Evolutionary conservation across 106 monocot genomes (phyloP).

Genomic region (Phalaenopsis aphrodite): DNA sequence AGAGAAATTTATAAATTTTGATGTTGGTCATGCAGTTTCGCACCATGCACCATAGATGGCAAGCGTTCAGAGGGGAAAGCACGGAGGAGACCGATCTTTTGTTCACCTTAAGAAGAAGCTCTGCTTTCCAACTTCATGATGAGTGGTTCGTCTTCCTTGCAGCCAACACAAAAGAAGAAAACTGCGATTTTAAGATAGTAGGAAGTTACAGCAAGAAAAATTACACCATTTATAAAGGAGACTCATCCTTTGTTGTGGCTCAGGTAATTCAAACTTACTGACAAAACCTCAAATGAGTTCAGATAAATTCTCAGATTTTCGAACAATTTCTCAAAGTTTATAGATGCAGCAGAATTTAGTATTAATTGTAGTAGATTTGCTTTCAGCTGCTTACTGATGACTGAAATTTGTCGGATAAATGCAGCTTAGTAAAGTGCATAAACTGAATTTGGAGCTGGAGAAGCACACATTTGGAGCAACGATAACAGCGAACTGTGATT

Average conservation of each 20-base stretch:
- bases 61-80: conserved; percentile 1
- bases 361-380: too few relatives aligned
- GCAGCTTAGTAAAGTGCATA: background rate
- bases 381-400: too few relatives aligned
- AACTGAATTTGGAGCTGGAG: background rate
- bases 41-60: background rate
- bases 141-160: conserved; percentile 8
- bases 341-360: too few relatives aligned
- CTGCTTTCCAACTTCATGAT: background rate
- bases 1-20: too few relatives aligned
- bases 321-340: too few relatives aligned
- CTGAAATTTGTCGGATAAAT: background rate
- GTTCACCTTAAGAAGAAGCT: background rate
- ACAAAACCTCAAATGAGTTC: too few relatives aligned
- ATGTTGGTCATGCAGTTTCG: background rate
- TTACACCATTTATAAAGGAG: conserved; percentile 5
- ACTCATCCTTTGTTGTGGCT: conserved; percentile 2
- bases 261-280: conserved; percentile 3
- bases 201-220: conserved; percentile 12
- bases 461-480: conserved; percentile 3
- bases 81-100: background rate
- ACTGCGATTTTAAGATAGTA: conserved; percentile 4
- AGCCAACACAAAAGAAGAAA: background rate
- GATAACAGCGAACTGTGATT: background rate
- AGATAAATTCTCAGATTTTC: too few relatives aligned